Evolutionary conservation across 2,329 filamentous ascomycete genomes (phyloP).

Genomic region (Fusarium tjaetaba): DNA sequence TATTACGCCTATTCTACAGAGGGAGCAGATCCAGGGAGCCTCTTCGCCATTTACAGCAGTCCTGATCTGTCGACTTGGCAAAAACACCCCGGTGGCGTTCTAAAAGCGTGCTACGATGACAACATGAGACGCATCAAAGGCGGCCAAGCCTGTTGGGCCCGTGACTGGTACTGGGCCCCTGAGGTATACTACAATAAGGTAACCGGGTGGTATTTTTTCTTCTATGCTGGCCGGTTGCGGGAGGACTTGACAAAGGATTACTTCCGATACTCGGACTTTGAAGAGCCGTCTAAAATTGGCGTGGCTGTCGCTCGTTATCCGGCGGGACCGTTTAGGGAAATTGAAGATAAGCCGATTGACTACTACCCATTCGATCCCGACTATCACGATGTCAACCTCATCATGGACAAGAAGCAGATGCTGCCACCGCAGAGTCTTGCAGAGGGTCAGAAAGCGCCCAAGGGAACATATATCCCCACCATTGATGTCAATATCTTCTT

Average conservation of each 20-base stretch:
- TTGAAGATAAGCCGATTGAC: conserved; percentile 46
- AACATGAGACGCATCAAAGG: conserved; percentile 43
- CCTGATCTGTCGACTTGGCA: conserved; percentile 51
- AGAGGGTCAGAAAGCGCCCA: conserved; percentile 45
- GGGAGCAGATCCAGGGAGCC: conserved; percentile 46
- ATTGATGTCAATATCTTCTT: conserved; percentile 62
- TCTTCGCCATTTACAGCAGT: conserved; percentile 50
- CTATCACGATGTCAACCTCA: conserved; percentile 51
- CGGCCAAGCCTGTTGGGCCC: conserved; percentile 50
- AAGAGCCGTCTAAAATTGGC: conserved; percentile 50
- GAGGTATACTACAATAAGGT: conserved; percentile 50
- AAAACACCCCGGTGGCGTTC: conserved; percentile 46
- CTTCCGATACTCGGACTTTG: conserved; percentile 49
- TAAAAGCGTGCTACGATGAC: conserved; percentile 47
- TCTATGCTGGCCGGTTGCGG: conserved; percentile 49
- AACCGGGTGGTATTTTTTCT: conserved; percentile 52
- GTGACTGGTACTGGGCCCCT: conserved; percentile 51
- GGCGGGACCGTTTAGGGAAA: conserved; percentile 48
- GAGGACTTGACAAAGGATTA: conserved; percentile 47
- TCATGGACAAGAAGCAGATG: conserved; percentile 51
- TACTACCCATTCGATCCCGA: conserved; percentile 50
- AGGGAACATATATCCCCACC: conserved; percentile 49
- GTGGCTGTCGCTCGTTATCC: conserved; percentile 49
- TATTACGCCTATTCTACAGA: conserved; percentile 52
- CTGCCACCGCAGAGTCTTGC: conserved; percentile 44